Base-by-base conservation (phyloP, 805 yeast species). In the Nakazawaea anatomiae region DNA sequence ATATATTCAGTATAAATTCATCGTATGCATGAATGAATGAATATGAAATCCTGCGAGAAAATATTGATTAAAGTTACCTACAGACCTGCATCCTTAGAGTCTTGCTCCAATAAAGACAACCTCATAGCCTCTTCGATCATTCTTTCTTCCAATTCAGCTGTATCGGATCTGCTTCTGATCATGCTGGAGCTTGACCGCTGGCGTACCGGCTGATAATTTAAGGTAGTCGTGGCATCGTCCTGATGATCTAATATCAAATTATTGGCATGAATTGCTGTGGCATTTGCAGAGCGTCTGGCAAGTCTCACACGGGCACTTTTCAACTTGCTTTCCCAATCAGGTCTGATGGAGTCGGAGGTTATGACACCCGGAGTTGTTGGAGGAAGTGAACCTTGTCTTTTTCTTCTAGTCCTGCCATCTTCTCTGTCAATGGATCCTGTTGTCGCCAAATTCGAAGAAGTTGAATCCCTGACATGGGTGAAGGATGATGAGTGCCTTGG, bases 261-360 rank as follows among this genome's bases (percentile, higher is more conserved):
- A 10, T 95, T 82, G 2, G 96, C 91, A 67, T 92, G 98, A 39
- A 92, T 79, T 0, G 96, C 96, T 35, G 89, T 88, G 0, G 98
- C 98, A 11, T 96, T 89, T 0, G 97, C 97, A 0, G 97, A 84
- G 60, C 89, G 77, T 52, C 96, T 77, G 0, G 96, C 96, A 36
- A 89, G 69, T 56, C 83, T 83, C 52, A 83, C 76, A 47, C 91
- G 77, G 4, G 96, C 96, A 47, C 80, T 74, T 7, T 76, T 72
- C 45, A 92, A 75, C 55, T 82, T 86, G 18, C 74, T 68, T 59
- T 88, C 90, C 99, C 99, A 92, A 61, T 89, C 96, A 1, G 99
- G 98, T 47, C 97, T 75, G 41, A 92, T 87, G 55, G 66, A 69
- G 67, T 92, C 99, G 8, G 89, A 80, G 0, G 92, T 83, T 29